Base-by-base conservation (phyloP, 2,329 filamentous ascomycete genomes). In the Nemania serpens region DNA sequence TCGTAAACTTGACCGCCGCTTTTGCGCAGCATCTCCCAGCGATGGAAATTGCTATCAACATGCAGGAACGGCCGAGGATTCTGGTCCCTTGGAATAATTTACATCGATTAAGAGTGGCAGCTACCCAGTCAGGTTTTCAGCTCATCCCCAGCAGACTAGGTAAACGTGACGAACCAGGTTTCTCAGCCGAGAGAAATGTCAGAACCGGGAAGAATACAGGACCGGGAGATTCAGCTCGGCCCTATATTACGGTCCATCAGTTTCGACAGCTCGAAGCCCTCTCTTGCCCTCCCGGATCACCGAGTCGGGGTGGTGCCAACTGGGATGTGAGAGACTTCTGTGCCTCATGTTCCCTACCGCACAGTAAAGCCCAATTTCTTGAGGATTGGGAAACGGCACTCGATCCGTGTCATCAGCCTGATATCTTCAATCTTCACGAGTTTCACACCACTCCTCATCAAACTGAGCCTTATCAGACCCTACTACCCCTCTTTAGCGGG, bases 31-130 rank as follows among this genome's bases (percentile, higher is more conserved):
- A 89, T 70, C 79, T 97, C 13, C 91, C 91, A 0, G 86, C 93
- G 64, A 93, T 97, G 90, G 86, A 92, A 64, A 76, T 97, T 18
- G 90, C 91, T 0, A 90, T 97, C 77, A 97, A 96, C 71, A 81
- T 91, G 18, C 84, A 90, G 68, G 89, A 92, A 59, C 86, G 91
- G 67, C 90, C 91, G 1, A 82, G 90, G 41, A 85, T 93, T 1
- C 80, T 93, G 2, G 81, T 91, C 1, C 86, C 90, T 0, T 87
- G 88, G 77, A 86, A 91, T 58, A 85, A 90, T 59, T 79, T 74
- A n/a, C 67, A 71, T 18, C 61, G 72, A 41, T 66, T 73, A 5
- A 69, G 64, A 15, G 64, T 70, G 33, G 65, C 69, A 18, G 76
- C 71, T 5, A 73, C 60, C 17, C 69, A 68, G 15, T 63, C 62